Base-by-base conservation (phyloP, 495 filamentous ascomycete genomes). In the Aspergillus asperescens region DNA sequence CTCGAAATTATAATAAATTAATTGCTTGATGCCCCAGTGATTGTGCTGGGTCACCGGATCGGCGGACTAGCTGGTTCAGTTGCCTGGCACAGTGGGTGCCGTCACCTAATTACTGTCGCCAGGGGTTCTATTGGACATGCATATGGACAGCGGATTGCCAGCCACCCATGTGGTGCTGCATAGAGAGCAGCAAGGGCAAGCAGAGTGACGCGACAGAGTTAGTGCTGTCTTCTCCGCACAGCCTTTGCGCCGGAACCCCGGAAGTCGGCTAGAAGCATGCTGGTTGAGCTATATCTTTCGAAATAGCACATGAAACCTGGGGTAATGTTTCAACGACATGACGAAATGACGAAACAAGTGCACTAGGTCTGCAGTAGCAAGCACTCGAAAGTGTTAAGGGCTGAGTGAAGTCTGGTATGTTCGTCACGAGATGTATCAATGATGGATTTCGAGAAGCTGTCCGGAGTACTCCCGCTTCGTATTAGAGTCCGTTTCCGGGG, bases 1-100 rank as follows among this genome's bases (percentile, higher is more conserved):
- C 18, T 20, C 29, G 10, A 24, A 34, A 51, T 40, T 10, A 51
- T 52, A 52, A 52, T 38, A 44, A 6, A 52, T 52, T 43, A 25
- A 37, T 38, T 12, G 10, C 2, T 8, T 20, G 25, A 40, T 29
- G 16, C 24, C 18, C 20, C 10, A 22, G 19, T 38, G 24, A 27
- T 1, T 9, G 15, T 39, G 31, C 15, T 35, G 44, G 43, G 44
- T 47, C 44, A 47, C 28, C 44, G 7, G 44, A 39, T 38, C 15
- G 5, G 12, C 15, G 12, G 34, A 4, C 16, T 34, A 20, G 18
- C 2, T 34, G 9, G 24, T 13, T 31, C 16, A 20, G 5, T 23
- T 19, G 9, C 12, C 3, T 13, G 13, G 25, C 1, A n/a, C n/a
- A n/a, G n/a, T n/a, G n/a, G n/a, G n/a, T n/a, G n/a, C n/a, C n/a